phyloP scores from a whole-genome alignment of 495 filamentous ascomycete species.

The Daldinia concentrica region DNA sequence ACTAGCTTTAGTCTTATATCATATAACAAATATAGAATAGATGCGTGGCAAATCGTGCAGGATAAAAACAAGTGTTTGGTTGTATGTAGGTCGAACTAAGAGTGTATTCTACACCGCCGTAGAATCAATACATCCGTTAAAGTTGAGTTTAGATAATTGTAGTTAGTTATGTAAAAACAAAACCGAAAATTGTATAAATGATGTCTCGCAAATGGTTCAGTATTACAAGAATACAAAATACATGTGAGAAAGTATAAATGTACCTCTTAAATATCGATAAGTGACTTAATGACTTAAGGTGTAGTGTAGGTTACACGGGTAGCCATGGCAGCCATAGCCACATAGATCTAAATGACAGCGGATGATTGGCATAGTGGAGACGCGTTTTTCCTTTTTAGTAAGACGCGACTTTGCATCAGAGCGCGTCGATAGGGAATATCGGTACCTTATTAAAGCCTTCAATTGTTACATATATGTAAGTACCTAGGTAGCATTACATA shows the following conservation, averaged over 20 bases:
- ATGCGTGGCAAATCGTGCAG: constrained; percentile 1
- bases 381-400: constrained; percentile 25
- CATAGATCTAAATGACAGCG: constrained; percentile 7
- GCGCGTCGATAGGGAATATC: constrained; percentile 36
- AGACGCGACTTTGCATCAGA: constrained; percentile 27
- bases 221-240: constrained; percentile 11
- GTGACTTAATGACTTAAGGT: background rate
- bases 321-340: background rate
- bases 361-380: constrained; percentile 35
- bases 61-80: constrained; percentile 8
- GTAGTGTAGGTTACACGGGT: background rate
- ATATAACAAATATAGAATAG: constrained; percentile 30
- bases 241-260: background rate
- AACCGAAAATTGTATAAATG: background rate
- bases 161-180: background rate
- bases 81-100: background rate
- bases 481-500: constrained; percentile 8
- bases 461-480: constrained; percentile 4
- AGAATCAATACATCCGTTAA: background rate
- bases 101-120: background rate
- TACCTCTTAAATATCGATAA: constrained; percentile 41
- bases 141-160: constrained; percentile 4
- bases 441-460: constrained; percentile 13
- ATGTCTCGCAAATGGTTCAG: background rate
- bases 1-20: constrained; percentile 23